phyloP scores from a whole-genome alignment of 306 rosid genomes.

The Abrus pulchellus region DNA sequence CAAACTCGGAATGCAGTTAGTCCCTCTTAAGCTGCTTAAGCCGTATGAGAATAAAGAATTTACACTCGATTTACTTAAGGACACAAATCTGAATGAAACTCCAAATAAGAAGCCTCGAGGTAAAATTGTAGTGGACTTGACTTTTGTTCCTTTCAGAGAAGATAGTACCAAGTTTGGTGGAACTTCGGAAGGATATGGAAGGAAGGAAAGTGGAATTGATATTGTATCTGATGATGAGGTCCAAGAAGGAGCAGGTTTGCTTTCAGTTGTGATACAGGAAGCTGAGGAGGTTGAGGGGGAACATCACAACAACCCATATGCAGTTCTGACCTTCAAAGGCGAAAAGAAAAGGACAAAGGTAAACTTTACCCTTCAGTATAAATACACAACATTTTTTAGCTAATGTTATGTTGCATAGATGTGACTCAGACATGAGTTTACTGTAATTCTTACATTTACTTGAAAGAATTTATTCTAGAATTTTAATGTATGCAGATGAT shows the following conservation, averaged over 20 bases:
- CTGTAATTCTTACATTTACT: neutral
- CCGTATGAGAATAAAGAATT: constrained; percentile 70
- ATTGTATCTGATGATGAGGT: constrained; percentile 58
- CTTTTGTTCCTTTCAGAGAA: constrained; percentile 80
- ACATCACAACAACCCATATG: constrained; percentile 86
- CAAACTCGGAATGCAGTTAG: constrained; percentile 83
- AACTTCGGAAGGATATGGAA: constrained; percentile 44
- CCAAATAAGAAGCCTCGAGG: constrained; percentile 81
- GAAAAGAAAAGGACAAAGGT: constrained; percentile 89
- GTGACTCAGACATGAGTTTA: neutral
- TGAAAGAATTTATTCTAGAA: neutral
- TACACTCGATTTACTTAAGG: constrained; percentile 81
- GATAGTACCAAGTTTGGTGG: constrained; percentile 64
- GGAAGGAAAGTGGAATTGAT: constrained; percentile 57
- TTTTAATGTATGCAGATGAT: constrained; percentile 59
- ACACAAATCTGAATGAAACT: constrained; percentile 64
- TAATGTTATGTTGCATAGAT: constrained; percentile 28
- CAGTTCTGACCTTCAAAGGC: constrained; percentile 71
- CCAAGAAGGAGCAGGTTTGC: constrained; percentile 77
- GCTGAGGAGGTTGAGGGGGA: constrained; percentile 88
- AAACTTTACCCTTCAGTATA: constrained; percentile 14
- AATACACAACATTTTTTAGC: neutral
- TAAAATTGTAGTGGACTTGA: constrained; percentile 70
- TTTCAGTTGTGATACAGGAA: constrained; percentile 69
- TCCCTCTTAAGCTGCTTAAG: constrained; percentile 76